Evolutionary conservation across 805 yeast species (phyloP), one percentile per base, ranked within the genome.

Genomic region (Kodamaea hsintzibuensis): DNA sequence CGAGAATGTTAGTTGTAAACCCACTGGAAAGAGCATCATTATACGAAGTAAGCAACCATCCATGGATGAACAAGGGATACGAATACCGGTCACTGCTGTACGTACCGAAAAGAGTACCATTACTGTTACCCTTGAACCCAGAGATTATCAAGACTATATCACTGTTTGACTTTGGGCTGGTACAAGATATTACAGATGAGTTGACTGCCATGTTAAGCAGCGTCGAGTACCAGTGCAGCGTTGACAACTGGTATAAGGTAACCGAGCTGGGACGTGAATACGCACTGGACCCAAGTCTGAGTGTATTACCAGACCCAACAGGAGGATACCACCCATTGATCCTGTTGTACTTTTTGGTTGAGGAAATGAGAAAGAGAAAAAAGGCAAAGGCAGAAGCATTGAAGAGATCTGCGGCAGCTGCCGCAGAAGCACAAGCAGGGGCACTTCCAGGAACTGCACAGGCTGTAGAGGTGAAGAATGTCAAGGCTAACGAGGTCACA

Each of bases 61-160:
- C 97, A 1, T 95, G 99, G 99, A 90, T 95, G 93, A 80, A 79
- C 53, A 85, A 85, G 66, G 97, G 97, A 37, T 91, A 82, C 65
- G 97, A 91, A 52, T 81, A 81, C 37, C 81, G 86, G 0, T 86
- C 89, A 0, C 79, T 84, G 9, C 83, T 84, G 44, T 87, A 85
- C 65, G 71, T 95, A 40, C 97, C 98, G 0, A 80, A 78, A 48
- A 79, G 99, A 60, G 70, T 75, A 2, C 99, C 99, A 2, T 71
- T 95, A 61, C 74, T 77, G 14, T 72, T 81, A 51, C 96, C 96
- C 0, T 73, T 90, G 50, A 86, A 89, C 62, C 78, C 77, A 0
- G 79, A 74, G 0, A 89, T 92, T 9, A 74, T 93, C 9, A 79
- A 80, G 53, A 89, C 89, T 51, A 91, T 95, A 78, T 84, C 88